Conservation (phyloP, 176 grass and related monocot species). For the Lolium rigidum region DNA sequence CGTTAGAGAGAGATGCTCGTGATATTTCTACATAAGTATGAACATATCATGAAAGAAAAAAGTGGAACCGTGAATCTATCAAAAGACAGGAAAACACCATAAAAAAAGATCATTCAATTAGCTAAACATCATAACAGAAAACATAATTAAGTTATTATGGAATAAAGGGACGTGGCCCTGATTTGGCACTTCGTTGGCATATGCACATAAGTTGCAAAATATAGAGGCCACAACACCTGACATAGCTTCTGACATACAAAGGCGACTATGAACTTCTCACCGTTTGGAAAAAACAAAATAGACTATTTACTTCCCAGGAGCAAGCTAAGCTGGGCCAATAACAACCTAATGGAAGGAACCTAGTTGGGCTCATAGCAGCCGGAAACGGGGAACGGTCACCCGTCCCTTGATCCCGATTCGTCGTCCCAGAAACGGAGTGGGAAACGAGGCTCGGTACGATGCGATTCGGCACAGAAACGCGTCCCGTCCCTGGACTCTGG, state of each 20-base stretch:
- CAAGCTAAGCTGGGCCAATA: neutral
- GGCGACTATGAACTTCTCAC: neutral
- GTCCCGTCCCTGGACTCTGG: no score
- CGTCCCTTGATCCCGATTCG: no score
- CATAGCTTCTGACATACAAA: neutral
- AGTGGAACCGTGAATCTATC: neutral
- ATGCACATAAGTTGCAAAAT: slow-evolving; percentile 4
- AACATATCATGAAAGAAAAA: neutral
- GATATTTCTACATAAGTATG: neutral
- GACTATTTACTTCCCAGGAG: neutral
- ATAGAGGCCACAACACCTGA: neutral
- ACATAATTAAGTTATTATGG: neutral
- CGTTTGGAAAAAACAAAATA: no score
- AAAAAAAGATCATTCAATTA: neutral
- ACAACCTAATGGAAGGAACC: neutral
- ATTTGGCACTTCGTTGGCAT: neutral
- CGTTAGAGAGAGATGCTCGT: neutral
- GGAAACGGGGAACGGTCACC: no score
- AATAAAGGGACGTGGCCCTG: neutral
- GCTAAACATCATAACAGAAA: neutral
- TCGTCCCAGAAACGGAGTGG: no score
- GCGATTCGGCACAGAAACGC: no score
- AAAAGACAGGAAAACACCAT: neutral
- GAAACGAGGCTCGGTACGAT: no score
- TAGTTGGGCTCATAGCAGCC: neutral